These are phyloP conservation scores for Cyclotella kingstonii DNA, from an alignment of 108 stramenopile genomes.

Conservation along the genomic window DNA sequence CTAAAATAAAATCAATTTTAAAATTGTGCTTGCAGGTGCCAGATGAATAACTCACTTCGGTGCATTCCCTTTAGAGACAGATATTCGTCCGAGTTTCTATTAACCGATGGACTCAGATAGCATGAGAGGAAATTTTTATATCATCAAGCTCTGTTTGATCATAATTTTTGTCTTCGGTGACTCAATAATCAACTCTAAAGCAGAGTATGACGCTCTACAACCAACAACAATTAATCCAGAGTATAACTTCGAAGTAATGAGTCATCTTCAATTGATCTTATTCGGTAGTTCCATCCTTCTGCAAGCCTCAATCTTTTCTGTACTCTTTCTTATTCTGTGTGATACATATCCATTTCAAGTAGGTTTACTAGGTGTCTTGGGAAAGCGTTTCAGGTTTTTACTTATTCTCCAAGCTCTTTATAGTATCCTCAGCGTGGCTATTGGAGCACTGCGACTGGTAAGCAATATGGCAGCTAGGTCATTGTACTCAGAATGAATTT, in stretches of 20 bases:
- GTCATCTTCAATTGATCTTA: slow-evolving; percentile 26
- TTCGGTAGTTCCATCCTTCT: slow-evolving; percentile 15
- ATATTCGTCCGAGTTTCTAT: background rate
- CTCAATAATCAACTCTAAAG: slow-evolving; percentile 24
- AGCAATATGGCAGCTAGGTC: too few species aligned
- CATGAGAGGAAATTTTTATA: slow-evolving; percentile 1
- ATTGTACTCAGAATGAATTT: background rate
- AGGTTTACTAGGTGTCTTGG: slow-evolving; percentile 13
- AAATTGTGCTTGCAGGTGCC: too few species aligned
- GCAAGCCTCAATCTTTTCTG: slow-evolving; percentile 26
- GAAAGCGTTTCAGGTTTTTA: background rate
- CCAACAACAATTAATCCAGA: background rate
- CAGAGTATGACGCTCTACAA: slow-evolving; percentile 13
- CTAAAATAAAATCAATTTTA: too few species aligned
- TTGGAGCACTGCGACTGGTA: slow-evolving; percentile 30
- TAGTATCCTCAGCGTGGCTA: slow-evolving; percentile 2
- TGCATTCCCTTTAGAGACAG: background rate
- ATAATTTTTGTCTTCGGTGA: slow-evolving; percentile 8
- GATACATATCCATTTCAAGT: slow-evolving; percentile 35
- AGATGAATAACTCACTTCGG: background rate
- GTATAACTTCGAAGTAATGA: slow-evolving; percentile 5
- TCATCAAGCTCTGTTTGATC: slow-evolving; percentile 20
- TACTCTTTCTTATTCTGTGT: slow-evolving; percentile 23
- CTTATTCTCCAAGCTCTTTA: slow-evolving; percentile 16
- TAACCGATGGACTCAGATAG: background rate